Percentiles rank a stretch among this genome's conserved stretches.
These are phyloP conservation scores for Colletotrichum destructivum DNA, from an alignment of 2,329 filamentous ascomycete genomes.

Conservation along the genomic window DNA sequence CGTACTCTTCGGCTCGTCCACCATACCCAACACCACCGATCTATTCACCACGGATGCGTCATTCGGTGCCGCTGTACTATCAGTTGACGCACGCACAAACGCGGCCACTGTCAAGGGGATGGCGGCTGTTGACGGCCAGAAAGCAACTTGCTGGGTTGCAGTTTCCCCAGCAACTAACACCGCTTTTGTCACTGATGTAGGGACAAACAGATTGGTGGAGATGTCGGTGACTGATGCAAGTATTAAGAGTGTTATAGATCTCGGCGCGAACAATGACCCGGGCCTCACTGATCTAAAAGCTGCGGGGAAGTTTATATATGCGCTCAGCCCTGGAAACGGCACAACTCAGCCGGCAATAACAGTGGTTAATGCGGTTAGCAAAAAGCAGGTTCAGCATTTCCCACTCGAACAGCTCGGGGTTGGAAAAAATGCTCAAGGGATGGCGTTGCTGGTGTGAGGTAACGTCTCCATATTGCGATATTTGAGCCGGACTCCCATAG, in stretches of 20 bases:
- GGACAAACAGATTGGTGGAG: slow-evolving; percentile 67
- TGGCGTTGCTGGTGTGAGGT: slow-evolving; percentile 14
- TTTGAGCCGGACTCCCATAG: neutral
- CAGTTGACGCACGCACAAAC: slow-evolving; percentile 53
- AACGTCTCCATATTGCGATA: accelerated
- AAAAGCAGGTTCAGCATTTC: slow-evolving; percentile 34
- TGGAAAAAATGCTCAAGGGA: slow-evolving; percentile 33
- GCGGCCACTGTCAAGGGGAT: slow-evolving; percentile 55
- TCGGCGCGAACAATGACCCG: slow-evolving; percentile 61
- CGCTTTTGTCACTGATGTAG: slow-evolving; percentile 73
- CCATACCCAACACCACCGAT: slow-evolving; percentile 59
- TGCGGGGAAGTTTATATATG: slow-evolving; percentile 70
- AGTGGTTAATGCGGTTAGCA: slow-evolving; percentile 53
- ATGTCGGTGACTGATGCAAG: slow-evolving; percentile 66
- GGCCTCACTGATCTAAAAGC: slow-evolving; percentile 70
- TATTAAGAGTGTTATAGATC: slow-evolving; percentile 60
- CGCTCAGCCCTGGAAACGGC: slow-evolving; percentile 68
- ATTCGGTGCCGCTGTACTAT: slow-evolving; percentile 68
- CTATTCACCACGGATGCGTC: slow-evolving; percentile 72
- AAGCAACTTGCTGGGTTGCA: slow-evolving; percentile 71
- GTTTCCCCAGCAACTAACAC: slow-evolving; percentile 63
- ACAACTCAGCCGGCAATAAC: slow-evolving; percentile 53
- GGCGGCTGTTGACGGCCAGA: slow-evolving; percentile 64
- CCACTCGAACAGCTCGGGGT: neutral
- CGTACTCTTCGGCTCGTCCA: slow-evolving; percentile 68